Conservation (phyloP, 2,329 filamentous ascomycete species). For the Monosporascus ibericus region DNA sequence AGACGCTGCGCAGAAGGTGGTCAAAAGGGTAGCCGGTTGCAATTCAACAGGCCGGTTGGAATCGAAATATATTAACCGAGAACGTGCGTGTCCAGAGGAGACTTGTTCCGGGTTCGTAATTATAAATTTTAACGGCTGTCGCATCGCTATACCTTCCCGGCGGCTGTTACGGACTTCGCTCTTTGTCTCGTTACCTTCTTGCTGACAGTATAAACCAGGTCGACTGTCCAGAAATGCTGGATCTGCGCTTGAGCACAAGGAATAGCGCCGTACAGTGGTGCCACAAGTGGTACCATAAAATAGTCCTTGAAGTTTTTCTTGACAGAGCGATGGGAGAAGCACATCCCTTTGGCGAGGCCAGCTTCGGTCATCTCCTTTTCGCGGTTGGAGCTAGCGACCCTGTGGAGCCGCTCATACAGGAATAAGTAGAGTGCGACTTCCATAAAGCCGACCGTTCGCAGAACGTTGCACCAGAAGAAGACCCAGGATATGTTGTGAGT, state of each 20-base stretch:
- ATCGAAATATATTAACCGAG: conserved; percentile 23
- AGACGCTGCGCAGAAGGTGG: conserved; percentile 26
- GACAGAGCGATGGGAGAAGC: conserved; percentile 54
- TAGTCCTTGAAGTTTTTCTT: conserved; percentile 57
- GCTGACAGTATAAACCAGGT: conserved; percentile 66
- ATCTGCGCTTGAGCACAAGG: conserved; percentile 63
- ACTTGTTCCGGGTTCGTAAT: conserved; percentile 10
- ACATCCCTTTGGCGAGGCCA: conserved; percentile 57
- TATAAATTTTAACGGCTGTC: conserved; percentile 8
- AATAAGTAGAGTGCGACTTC: conserved; percentile 58
- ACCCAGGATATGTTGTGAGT: conserved; percentile 51
- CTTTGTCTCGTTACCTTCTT: conserved; percentile 57
- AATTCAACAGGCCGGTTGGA: conserved; percentile 19
- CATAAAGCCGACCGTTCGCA: conserved; percentile 57
- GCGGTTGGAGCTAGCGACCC: conserved; percentile 51
- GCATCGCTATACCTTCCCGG: conserved; percentile 37
- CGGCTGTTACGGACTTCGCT: conserved; percentile 36
- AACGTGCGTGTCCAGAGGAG: conserved; percentile 4
- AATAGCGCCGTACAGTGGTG: conserved; percentile 61
- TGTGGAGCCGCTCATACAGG: conserved; percentile 64
- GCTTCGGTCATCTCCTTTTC: conserved; percentile 62
- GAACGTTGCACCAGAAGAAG: conserved; percentile 52
- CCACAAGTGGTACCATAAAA: conserved; percentile 59
- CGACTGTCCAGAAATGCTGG: conserved; percentile 63
- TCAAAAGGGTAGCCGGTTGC: conserved; percentile 21